A percentile compares a stretch with the other conserved stretches of the same genome.
Conservation (phyloP, 257 asterid genomes). For the Nyctanthes arbortristis region DNA sequence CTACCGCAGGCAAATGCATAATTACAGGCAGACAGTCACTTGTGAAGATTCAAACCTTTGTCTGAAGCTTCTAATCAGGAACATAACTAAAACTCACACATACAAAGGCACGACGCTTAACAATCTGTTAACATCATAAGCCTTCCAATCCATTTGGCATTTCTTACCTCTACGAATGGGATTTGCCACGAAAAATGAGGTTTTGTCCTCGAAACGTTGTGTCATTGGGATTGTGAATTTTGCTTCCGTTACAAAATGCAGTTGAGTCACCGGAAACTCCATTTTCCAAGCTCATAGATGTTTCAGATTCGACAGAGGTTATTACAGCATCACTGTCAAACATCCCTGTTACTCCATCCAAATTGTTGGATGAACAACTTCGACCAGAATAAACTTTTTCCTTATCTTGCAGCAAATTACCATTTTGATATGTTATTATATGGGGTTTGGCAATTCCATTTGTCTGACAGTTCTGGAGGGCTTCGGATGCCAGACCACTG, state of each 20-base stretch:
- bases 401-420: conserved; percentile 23
- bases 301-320: conserved; percentile 25
- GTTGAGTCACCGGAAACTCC: conserved; percentile 24
- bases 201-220: conserved; percentile 17
- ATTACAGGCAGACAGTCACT: background rate
- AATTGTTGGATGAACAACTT: background rate
- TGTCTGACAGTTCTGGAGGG: conserved; percentile 17
- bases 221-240: conserved; percentile 4
- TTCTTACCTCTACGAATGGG: conserved; percentile 14
- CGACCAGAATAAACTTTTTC: conserved; percentile 19
- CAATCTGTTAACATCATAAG: conserved; percentile 3
- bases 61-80: conserved; percentile 12
- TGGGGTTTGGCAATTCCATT: conserved; percentile 22
- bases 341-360: conserved; percentile 1
- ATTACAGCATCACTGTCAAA: conserved; percentile 29
- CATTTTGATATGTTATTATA: conserved; percentile 32
- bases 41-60: conserved; percentile 19
- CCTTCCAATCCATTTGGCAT: conserved; percentile 11
- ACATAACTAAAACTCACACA: conserved; percentile 3
- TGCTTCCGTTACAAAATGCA: background rate
- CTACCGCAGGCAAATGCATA: too few relatives aligned
- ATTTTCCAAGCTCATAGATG: conserved; percentile 29
- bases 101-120: conserved; percentile 1
- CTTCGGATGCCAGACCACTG: conserved; percentile 7
- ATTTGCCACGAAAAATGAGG: conserved; percentile 10